phyloP scores from a whole-genome alignment of 106 monocot species.

The Dendrobium huoshanense region DNA sequence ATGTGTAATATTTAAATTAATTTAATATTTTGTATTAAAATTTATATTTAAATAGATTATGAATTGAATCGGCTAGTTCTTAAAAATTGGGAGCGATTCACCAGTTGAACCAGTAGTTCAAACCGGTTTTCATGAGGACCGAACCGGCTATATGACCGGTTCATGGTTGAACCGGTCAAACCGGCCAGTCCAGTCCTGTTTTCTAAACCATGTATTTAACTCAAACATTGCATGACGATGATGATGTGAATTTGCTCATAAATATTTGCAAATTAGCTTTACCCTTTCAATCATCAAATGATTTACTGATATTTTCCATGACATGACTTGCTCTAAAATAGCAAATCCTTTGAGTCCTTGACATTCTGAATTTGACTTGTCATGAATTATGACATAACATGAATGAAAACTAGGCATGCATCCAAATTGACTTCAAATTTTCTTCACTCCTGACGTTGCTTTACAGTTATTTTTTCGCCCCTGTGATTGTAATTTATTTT shows the following conservation, averaged over 20 bases:
- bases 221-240: no score
- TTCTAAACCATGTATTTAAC: no score
- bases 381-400: neutral
- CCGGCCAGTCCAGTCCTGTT: fast-evolving
- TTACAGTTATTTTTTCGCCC: neutral
- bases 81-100: no score
- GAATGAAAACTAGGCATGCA: neutral
- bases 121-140: no score
- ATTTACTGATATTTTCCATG: neutral
- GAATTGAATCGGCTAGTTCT: no score
- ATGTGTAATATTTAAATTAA: no score
- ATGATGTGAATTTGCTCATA: neutral
- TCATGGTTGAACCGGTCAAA: no score
- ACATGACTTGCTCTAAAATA: neutral
- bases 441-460: neutral
- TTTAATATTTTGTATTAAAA: no score
- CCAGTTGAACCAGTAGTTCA: no score
- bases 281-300: neutral
- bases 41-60: no score
- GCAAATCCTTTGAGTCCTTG: neutral
- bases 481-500: neutral
- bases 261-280: neutral
- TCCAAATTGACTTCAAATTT: neutral
- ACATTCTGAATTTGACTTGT: neutral
- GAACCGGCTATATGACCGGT: no score